Evolutionary conservation across 331 rosid species (phyloP), one percentile per base, ranked within the genome.

Genomic region (Quercus tomentella): DNA sequence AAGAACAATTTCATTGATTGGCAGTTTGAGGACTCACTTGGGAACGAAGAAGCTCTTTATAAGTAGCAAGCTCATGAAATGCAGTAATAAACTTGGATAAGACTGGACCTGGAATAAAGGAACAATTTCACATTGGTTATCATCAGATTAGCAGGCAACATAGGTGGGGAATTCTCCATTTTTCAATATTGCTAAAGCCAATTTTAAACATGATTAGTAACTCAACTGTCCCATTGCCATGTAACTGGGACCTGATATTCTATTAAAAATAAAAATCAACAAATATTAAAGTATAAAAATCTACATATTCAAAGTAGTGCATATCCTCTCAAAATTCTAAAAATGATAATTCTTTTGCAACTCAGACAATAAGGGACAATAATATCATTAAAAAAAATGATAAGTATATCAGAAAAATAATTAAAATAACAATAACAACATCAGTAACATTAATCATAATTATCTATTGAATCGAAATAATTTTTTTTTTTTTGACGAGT

Each of bases 21-120:
- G 76, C 52, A 35, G 17, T 79, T 78, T 28, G 77, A 78, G 79
- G 71, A 85, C 92, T 87, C 78, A 93, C 99, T 89, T 96, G 97
- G 78, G 98, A 86, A 75, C 97, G 94, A 78, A 96, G 94, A 88
- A 89, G 96, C 87, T 96, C 99, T 86, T 96, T 96, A 84, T 90
- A 90, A 49, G 94, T 82, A 86, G 96, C 96, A 78, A 96, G 92
- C 83, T 96, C 99, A 52, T 81, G 97, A 82, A 93, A 79, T 82
- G 94, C 81, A 25, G 82, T 72, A 80, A 90, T 86, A 68, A 93
- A 96, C 86, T 89, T 96, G 79, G 98, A 89, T 83, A 93, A 82
- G 57, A 96, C 98, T 15, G 98, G 99, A 78, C 99, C 99, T 96
- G 91, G 55, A 82, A 79, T 76, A 84, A 80, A 82, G 58, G 22